Base-by-base conservation (phyloP, 2,329 filamentous ascomycete genomes). In the Monosporascus sp. region DNA sequence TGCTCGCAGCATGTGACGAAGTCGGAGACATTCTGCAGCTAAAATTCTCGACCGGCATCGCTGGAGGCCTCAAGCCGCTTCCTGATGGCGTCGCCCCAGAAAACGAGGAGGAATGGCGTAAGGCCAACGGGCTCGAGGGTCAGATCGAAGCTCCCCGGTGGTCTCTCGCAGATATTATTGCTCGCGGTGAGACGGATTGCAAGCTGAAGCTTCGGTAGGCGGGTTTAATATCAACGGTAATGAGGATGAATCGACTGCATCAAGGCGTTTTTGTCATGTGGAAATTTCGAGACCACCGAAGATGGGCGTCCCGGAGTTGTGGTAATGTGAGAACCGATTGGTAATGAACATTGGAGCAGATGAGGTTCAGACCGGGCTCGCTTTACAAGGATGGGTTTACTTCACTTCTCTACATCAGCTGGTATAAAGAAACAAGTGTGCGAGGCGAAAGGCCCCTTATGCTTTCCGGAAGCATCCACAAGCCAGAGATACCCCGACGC, bases 11-110 rank as follows among this genome's bases (percentile, higher is more conserved):
- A 17, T 97, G 93, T 65, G 91, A 97, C 67, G 89, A 97, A 71
- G 85, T 97, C 53, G 92, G 93, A 53, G 90, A 96, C 60, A 82
- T 96, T 22, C 76, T 99, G 52, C 92, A 97, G 72, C 80, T 99
- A 68, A 97, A 97, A 76, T 97, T 96, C 74, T 96, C 91, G n/a
- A 95, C 89, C 15, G 94, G 94, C 61, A 84, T 97, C 64, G 93
- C 94, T 14, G 94, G 94, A 59, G 94, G 94, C 53, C 84, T 89
- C 38, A 82, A 90, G 49, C 86, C 89, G 8, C 78, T 93, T 3
- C 85, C 86, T 3, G 87, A 89, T 37, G 88, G 84, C 17, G 78
- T 90, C 40, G 80, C 82, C 0, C 79, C 84, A 9, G 85, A 93
- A 66, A 85, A 87, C 68, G 89, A 95, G 71, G 76, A 80, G 57